Base-by-base conservation (phyloP, 2,329 filamentous ascomycete species). In the Zymoseptoria ardabiliae region DNA sequence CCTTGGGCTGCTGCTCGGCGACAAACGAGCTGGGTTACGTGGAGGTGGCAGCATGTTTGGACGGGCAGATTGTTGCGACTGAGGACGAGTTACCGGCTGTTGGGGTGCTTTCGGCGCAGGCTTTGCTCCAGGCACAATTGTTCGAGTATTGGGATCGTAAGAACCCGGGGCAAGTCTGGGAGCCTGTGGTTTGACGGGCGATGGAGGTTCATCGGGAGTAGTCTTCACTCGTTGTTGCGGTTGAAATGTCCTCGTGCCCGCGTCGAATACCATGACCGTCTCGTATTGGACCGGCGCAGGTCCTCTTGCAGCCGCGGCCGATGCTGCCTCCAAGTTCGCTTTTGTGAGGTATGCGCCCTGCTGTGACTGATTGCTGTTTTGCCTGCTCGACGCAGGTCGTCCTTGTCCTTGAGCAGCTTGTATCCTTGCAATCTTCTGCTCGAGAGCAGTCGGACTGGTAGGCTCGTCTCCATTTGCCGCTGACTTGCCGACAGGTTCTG, bases 401-500 rank as follows among this genome's bases (percentile, higher is more conserved):
- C 35, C 35, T 50, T 68, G 66, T 10, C 61, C 63, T 10, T 61
- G 61, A 11, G 63, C 60, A 19, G 63, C 58, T 52, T 64, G 63
- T 50, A 62, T 63, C 49, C 61, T 62, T 45, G 61, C 63, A 30
- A 61, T 60, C 54, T 65, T 67, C 45, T 59, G 59, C 35, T 63
- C 57, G 13, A 62, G 49, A 20, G 62, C 61, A 50, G 61, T 55
- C 53, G 56, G 53, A 7, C 58, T 55, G 7, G 58, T 50, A n/a
- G 35, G 35, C 23, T 60, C 61, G 2, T 56, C 30, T 9, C 60
- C 41, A 10, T 52, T 55, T 11, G 50, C 48, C 13, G 54, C 59
- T 5, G 69, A 71, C 56, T 73, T 78, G 2, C 81, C 78, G 3
- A 87, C 77, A 78, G 85, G 81, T 64, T 85, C 79, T 17, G 85